Percentiles rank a stretch among this genome's conserved stretches.
Conservation (phyloP, 768 basidiomycete genomes). For the Rhodotorula paludigena region DNA sequence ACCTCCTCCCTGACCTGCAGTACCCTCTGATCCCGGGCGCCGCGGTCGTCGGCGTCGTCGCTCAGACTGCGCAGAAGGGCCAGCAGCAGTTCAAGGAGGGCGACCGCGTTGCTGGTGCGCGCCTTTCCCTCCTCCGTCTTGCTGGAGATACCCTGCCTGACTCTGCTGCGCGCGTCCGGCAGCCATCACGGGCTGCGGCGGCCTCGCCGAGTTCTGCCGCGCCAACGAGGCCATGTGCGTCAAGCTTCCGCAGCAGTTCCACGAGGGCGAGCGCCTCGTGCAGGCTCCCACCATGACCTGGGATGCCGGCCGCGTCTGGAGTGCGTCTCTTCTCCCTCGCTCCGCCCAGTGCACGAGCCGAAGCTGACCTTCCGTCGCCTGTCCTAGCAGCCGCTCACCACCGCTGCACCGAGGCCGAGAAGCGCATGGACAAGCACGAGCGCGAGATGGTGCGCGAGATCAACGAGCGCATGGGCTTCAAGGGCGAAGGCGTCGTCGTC, state of each 20-base stretch:
- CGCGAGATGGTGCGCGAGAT: neutral
- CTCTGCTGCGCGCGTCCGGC: neutral
- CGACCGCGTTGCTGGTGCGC: neutral
- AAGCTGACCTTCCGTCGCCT: neutral
- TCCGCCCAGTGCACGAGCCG: too few relatives aligned
- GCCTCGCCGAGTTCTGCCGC: constrained; percentile 15
- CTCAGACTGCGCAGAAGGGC: neutral
- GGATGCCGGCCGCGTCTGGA: constrained; percentile 1
- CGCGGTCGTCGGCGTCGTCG: neutral
- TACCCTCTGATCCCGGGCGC: neutral
- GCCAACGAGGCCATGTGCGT: constrained; percentile 6
- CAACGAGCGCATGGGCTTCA: constrained; percentile 22
- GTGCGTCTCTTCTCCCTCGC: neutral
- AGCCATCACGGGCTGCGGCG: constrained; percentile 5
- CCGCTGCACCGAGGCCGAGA: constrained; percentile 1
- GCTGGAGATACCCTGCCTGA: too few relatives aligned
- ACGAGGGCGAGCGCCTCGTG: constrained; percentile 4
- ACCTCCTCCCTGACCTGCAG: neutral
- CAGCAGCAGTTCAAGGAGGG: neutral
- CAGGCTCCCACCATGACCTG: neutral
- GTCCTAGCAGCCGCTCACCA: constrained; percentile 4
- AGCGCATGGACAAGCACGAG: constrained; percentile 6
- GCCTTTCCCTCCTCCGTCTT: neutral
- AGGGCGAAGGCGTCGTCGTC: constrained; percentile 1
- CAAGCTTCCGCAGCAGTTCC: neutral